A percentile compares a stretch with the other conserved stretches of the same genome.
Conservation (phyloP, 441 rosid genomes). For the Syzygium syzygioides region DNA sequence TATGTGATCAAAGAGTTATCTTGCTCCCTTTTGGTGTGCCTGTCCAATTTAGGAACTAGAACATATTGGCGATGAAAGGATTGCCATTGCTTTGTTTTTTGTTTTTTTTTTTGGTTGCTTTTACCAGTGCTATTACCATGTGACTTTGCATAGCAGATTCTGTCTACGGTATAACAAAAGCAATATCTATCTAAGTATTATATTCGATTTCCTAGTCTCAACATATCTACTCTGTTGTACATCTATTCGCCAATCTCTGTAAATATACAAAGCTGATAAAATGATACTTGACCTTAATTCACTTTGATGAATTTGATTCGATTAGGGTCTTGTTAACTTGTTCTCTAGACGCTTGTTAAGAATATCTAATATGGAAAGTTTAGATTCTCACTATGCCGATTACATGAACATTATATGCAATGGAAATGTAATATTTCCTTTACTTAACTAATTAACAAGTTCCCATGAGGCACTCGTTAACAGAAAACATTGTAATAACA, state of each 20-base stretch:
- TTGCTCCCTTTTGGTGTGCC: background rate
- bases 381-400: background rate
- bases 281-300: background rate
- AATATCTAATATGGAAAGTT: background rate
- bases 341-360: background rate
- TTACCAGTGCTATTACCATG: background rate
- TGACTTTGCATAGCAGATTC: background rate
- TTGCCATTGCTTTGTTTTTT: background rate
- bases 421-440: background rate
- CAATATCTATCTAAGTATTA: background rate
- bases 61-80: fast-evolving
- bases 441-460: background rate
- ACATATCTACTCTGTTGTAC: fast-evolving
- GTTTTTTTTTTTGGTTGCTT: no score
- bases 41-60: background rate
- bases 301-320: background rate
- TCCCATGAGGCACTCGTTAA: no score
- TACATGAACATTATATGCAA: background rate
- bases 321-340: background rate
- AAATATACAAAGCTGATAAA: background rate
- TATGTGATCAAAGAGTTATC: background rate
- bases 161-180: background rate
- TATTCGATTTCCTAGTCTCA: background rate
- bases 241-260: fast-evolving
- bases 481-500: background rate